Evolutionary conservation across 352 stramenopile genomes (phyloP).

Genomic region (Pythium rishiriense): DNA sequence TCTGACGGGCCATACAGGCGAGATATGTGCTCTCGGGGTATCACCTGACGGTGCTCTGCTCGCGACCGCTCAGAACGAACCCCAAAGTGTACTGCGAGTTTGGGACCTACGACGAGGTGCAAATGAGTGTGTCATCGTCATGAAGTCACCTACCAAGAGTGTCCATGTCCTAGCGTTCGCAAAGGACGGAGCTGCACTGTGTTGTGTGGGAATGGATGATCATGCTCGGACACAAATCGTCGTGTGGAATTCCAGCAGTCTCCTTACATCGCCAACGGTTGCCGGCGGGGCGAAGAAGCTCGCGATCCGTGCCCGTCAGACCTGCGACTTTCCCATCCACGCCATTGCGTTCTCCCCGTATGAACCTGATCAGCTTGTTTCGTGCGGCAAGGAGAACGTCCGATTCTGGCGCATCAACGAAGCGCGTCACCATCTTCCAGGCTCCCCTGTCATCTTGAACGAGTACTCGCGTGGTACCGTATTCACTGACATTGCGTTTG

Average conservation of each 20-base stretch:
- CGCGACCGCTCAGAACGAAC: constrained; percentile 41
- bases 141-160: constrained; percentile 49
- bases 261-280: constrained; percentile 1
- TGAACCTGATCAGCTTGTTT: constrained; percentile 79
- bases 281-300: constrained; percentile 20
- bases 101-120: constrained; percentile 44
- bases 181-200: constrained; percentile 33
- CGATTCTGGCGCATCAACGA: constrained; percentile 85
- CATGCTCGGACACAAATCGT: constrained; percentile 69
- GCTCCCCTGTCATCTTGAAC: constrained; percentile 84
- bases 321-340: constrained; percentile 82
- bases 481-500: constrained; percentile 88
- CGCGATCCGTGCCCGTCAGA: constrained; percentile 73
- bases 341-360: constrained; percentile 84
- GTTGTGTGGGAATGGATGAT: constrained; percentile 61
- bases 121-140: constrained; percentile 43
- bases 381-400: constrained; percentile 91
- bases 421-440: constrained; percentile 58
- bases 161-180: constrained; percentile 59
- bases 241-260: constrained; percentile 64
- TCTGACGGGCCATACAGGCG: constrained; percentile 27
- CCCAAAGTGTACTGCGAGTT: constrained; percentile 41
- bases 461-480: constrained; percentile 85
- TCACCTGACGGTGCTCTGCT: constrained; percentile 43
- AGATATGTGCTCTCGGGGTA: constrained; percentile 37